phyloP scores from a whole-genome alignment of 2,329 filamentous ascomycete genomes.

The Aspergillus pseudonomiae region DNA sequence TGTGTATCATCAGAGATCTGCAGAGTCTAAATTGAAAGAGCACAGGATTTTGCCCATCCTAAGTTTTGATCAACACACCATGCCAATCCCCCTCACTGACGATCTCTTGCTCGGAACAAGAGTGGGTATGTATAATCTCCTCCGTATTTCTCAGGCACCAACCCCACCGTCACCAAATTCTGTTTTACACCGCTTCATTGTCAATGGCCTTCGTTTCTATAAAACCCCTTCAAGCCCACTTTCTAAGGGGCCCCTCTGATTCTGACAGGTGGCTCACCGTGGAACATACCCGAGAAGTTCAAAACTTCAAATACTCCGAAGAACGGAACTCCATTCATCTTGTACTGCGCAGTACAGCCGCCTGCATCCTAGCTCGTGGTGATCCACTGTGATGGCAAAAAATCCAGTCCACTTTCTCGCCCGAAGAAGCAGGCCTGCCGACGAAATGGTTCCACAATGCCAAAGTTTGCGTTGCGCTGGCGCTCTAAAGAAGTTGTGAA shows the following conservation, averaged over 20 bases:
- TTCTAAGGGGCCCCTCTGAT: not conserved
- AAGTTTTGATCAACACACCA: not conserved
- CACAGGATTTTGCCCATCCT: not conserved
- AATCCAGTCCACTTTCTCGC: conserved; percentile 9
- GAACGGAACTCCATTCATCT: not conserved
- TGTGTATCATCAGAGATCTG: not conserved
- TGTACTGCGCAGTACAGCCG: not conserved
- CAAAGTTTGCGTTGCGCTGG: conserved; percentile 7
- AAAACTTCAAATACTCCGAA: not conserved
- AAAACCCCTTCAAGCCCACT: not conserved
- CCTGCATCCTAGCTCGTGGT: not conserved
- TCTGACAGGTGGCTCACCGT: conserved; percentile 5
- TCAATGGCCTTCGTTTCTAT: not conserved
- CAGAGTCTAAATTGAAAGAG: not conserved
- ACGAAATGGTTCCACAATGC: conserved; percentile 9
- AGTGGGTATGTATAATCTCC: not conserved
- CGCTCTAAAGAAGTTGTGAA: not conserved
- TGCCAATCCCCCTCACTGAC: not conserved
- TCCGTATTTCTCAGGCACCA: not conserved
- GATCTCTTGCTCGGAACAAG: not conserved
- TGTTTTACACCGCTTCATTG: not conserved
- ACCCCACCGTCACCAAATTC: not conserved
- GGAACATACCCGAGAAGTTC: not conserved
- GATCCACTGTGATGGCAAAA: conserved; percentile 14
- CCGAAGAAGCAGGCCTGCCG: conserved; percentile 20